These are phyloP conservation scores for Fusarium solani-melongenae DNA, from an alignment of 2,329 filamentous ascomycete genomes.

Conservation along the genomic window DNA sequence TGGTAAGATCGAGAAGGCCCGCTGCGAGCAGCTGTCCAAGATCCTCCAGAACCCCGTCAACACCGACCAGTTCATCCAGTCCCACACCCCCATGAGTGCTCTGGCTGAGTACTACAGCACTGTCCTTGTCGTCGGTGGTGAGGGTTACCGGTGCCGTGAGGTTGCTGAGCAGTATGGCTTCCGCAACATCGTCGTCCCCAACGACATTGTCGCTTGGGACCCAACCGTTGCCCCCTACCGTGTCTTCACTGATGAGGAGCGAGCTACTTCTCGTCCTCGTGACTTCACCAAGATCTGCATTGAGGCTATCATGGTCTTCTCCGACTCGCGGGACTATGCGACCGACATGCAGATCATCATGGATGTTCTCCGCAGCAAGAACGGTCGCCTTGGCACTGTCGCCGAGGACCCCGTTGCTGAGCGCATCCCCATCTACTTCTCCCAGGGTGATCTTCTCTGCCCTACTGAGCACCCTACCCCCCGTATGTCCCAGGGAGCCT, in stretches of 20 bases:
- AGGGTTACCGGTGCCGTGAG: conserved; percentile 74
- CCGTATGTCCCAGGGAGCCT: conserved; percentile 88
- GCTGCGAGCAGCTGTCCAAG: conserved; percentile 79
- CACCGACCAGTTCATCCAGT: conserved; percentile 75
- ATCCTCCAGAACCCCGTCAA: conserved; percentile 41
- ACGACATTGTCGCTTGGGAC: conserved; percentile 79
- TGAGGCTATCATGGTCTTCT: conserved; percentile 89
- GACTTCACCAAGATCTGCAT: conserved; percentile 83
- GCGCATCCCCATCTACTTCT: conserved; percentile 81
- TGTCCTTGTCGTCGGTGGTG: conserved; percentile 79
- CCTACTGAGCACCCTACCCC: conserved; percentile 82
- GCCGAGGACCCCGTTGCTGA: conserved; percentile 50
- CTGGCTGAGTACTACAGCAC: conserved; percentile 81
- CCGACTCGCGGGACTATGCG: conserved; percentile 93
- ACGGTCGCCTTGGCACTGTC: conserved; percentile 78
- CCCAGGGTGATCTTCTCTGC: conserved; percentile 89
- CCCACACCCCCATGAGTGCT: conserved; percentile 82
- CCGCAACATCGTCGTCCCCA: conserved; percentile 82
- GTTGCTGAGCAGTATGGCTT: conserved; percentile 74
- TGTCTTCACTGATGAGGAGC: conserved; percentile 70
- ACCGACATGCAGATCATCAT: conserved; percentile 83
- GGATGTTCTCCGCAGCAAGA: conserved; percentile 81
- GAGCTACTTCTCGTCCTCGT: conserved; percentile 72
- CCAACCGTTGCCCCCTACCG: conserved; percentile 86
- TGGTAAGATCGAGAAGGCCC: conserved; percentile 87